Evolutionary conservation across 495 filamentous ascomycete species (phyloP).

Genomic region (Penicillium robsamsonii): DNA sequence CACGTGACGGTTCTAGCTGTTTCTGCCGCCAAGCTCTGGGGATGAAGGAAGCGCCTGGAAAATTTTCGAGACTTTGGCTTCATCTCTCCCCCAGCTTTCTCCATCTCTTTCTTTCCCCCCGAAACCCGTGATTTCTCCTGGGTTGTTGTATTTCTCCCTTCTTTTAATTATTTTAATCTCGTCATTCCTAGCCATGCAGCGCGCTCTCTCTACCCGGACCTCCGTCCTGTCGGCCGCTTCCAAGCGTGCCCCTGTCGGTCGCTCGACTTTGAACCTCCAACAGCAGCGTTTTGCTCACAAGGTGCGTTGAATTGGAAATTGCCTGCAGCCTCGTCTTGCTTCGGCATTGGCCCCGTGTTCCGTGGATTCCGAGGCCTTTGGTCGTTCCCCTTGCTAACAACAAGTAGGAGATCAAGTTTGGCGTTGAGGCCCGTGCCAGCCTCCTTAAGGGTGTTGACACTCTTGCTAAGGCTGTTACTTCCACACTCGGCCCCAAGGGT

Average conservation of each 20-base stretch:
- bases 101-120: conserved; percentile 19
- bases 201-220: conserved; percentile 64
- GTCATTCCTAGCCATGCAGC: conserved; percentile 61
- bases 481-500: conserved; percentile 95
- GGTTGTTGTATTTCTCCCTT: conserved; percentile 23
- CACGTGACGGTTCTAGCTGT: conserved; percentile 50
- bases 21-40: conserved; percentile 49
- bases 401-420: conserved; percentile 91
- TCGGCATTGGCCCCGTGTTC: conserved; percentile 13
- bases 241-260: conserved; percentile 49
- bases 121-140: conserved; percentile 25
- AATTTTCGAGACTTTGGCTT: conserved; percentile 53
- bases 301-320: conserved; percentile 51
- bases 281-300: conserved; percentile 94
- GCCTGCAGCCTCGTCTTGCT: not conserved
- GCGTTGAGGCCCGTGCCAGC: conserved; percentile 86
- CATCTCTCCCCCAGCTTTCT: conserved; percentile 35
- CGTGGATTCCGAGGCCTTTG: conserved; percentile 21
- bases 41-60: conserved; percentile 48
- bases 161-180: conserved; percentile 23
- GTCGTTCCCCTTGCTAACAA: conserved; percentile 24
- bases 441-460: conserved; percentile 95
- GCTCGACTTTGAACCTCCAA: conserved; percentile 61
- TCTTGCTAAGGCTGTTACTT: conserved; percentile 91
- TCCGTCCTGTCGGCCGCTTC: conserved; percentile 69